Conservation (phyloP, 108 stramenopile species). For the Cyclotella kingstonii region DNA sequence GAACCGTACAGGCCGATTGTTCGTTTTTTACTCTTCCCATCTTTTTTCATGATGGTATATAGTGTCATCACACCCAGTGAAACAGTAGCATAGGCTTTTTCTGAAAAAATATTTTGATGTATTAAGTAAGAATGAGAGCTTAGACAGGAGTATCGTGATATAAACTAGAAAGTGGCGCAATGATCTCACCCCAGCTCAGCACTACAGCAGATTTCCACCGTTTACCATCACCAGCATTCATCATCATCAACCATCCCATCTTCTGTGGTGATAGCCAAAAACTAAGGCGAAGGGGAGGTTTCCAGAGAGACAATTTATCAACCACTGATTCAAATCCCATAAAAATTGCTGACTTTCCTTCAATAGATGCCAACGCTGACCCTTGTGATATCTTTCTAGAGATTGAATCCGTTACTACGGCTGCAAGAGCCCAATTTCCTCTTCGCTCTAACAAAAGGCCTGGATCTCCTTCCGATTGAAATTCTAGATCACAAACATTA, state of each 20-base stretch:
- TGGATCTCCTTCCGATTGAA: conserved; percentile 20
- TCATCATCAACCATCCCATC: conserved; percentile 34
- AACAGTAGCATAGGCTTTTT: conserved; percentile 33
- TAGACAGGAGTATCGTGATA: too few species aligned
- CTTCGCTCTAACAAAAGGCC: conserved; percentile 29
- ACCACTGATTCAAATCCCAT: conserved; percentile 24
- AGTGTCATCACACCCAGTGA: conserved; percentile 18
- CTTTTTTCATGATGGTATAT: conserved; percentile 19
- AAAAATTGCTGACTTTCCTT: conserved; percentile 14
- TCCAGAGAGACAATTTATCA: conserved; percentile 13
- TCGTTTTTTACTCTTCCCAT: conserved; percentile 29
- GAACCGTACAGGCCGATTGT: conserved; percentile 30
- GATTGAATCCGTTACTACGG: conserved; percentile 21
- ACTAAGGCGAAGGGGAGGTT: conserved; percentile 20
- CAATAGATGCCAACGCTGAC: conserved; percentile 14
- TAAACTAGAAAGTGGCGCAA: background rate
- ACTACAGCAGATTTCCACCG: conserved; percentile 11
- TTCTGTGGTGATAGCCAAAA: conserved; percentile 28
- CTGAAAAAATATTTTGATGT: background rate
- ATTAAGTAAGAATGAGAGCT: background rate
- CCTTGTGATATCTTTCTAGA: conserved; percentile 24
- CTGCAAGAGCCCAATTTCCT: conserved; percentile 30
- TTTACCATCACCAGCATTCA: conserved; percentile 5
- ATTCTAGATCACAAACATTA: conserved; percentile 7
- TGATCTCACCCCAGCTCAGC: conserved; percentile 16